phyloP scores from a whole-genome alignment of 1,284 basidiomycete genomes.

The Trametes polyzona region DNA sequence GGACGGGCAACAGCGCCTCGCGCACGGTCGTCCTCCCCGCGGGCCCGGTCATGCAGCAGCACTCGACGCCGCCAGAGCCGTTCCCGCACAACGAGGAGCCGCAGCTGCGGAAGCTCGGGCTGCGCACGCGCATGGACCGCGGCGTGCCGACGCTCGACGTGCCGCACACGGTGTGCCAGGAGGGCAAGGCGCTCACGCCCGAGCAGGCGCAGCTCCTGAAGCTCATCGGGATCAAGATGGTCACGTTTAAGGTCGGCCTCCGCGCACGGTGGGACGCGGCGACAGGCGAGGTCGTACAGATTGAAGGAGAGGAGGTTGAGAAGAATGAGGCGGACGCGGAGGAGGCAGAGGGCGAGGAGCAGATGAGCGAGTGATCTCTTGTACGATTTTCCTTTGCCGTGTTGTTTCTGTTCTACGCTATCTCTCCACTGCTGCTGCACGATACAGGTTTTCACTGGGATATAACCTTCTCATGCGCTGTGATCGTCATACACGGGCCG shows the following conservation, averaged over 20 bases:
- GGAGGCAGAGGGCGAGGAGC: slow-evolving; percentile 43
- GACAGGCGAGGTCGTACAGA: slow-evolving; percentile 67
- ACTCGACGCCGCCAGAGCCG: slow-evolving; percentile 79
- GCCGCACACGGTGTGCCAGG: slow-evolving; percentile 85
- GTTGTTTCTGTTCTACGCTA: slow-evolving; percentile 3
- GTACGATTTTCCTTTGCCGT: slow-evolving; percentile 15
- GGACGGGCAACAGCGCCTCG: slow-evolving; percentile 82
- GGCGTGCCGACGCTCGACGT: slow-evolving; percentile 87
- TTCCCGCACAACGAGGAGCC: slow-evolving; percentile 98
- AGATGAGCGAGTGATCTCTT: slow-evolving; percentile 44
- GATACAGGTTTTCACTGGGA: slow-evolving; percentile 3
- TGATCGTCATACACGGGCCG: too few species aligned
- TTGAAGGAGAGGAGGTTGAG: slow-evolving; percentile 49
- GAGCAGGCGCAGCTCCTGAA: slow-evolving; percentile 92
- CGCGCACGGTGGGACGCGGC: slow-evolving; percentile 78
- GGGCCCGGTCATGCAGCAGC: slow-evolving; percentile 72
- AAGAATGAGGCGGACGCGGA: slow-evolving; percentile 40
- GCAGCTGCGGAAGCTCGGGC: slow-evolving; percentile 89
- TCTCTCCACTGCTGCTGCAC: slow-evolving; percentile 1
- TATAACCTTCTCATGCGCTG: too few species aligned
- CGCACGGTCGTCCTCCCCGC: slow-evolving; percentile 79
- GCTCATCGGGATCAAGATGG: slow-evolving; percentile 86
- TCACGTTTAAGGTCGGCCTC: slow-evolving; percentile 75
- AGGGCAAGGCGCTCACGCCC: slow-evolving; percentile 78
- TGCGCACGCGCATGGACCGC: slow-evolving; percentile 83